Percentiles rank a stretch among this genome's conserved stretches.
These are phyloP conservation scores for Ilex asprella DNA, from an alignment of 257 asterid genomes.

Conservation along the genomic window DNA sequence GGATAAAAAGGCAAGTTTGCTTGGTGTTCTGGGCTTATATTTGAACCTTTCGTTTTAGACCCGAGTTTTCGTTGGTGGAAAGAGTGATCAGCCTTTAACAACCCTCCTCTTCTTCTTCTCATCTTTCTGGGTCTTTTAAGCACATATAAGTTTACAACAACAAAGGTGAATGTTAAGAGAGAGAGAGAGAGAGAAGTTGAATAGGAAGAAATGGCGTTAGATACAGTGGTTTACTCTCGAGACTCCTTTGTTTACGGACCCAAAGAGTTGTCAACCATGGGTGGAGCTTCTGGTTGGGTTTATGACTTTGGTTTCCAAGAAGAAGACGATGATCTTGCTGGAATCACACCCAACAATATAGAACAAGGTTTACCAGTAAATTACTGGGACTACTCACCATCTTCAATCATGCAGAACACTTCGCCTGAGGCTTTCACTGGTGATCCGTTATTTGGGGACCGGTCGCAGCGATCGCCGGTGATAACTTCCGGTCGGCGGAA, in stretches of 20 bases:
- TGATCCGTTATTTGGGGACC: background rate
- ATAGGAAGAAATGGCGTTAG: conserved; percentile 25
- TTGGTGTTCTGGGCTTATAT: conserved; percentile 14
- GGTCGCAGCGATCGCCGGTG: conserved; percentile 5
- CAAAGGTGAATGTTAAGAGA: background rate
- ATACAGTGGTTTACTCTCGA: conserved; percentile 29
- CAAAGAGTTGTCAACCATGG: conserved; percentile 22
- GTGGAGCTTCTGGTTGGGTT: conserved; percentile 5
- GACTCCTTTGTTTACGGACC: conserved; percentile 26
- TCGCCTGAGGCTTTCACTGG: conserved; percentile 20
- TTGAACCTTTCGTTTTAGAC: conserved; percentile 18
- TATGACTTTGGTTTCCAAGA: conserved; percentile 19
- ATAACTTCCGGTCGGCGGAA: conserved; percentile 23
- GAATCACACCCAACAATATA: conserved; percentile 13
- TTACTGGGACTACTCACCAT: conserved; percentile 21
- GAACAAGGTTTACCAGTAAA: conserved; percentile 13
- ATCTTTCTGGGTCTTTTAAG: conserved; percentile 1
- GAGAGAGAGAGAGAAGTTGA: background rate
- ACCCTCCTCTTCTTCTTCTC: background rate
- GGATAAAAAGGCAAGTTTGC: conserved; percentile 11
- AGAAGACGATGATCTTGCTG: conserved; percentile 19
- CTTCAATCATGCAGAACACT: conserved; percentile 18
- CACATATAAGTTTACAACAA: background rate
- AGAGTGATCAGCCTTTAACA: conserved; percentile 2
- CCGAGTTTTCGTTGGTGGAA: conserved; percentile 14